These are phyloP conservation scores for Caryopteris hybrid DNA, from an alignment of 305 asterid species.

Conservation along the genomic window DNA sequence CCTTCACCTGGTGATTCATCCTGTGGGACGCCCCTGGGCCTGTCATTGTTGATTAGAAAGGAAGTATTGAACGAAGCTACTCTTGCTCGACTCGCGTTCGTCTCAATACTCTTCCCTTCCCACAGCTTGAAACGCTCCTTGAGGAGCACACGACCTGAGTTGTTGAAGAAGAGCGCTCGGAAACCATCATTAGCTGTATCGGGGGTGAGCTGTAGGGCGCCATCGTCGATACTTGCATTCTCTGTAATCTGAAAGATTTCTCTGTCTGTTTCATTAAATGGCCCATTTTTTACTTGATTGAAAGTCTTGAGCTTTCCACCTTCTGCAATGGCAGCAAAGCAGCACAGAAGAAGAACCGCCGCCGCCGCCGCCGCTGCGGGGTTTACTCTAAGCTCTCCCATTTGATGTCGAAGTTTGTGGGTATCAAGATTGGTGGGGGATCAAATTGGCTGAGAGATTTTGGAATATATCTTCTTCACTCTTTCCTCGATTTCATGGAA, in stretches of 20 bases:
- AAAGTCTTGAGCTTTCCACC: slow-evolving; percentile 25
- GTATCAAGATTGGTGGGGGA: not conserved
- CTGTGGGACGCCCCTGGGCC: not conserved
- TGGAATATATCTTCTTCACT: not conserved
- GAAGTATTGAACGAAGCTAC: slow-evolving; percentile 81
- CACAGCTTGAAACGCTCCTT: slow-evolving; percentile 48
- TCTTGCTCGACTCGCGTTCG: not conserved
- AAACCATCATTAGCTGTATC: slow-evolving; percentile 29
- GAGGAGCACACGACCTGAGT: slow-evolving; percentile 51
- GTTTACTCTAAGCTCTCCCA: slow-evolving; percentile 30
- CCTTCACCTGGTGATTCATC: slow-evolving; percentile 61
- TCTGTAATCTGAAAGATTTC: not conserved
- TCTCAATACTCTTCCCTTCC: slow-evolving; percentile 24
- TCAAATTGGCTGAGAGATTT: not conserved
- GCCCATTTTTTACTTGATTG: not conserved
- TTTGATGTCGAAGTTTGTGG: slow-evolving; percentile 22
- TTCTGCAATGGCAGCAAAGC: slow-evolving; percentile 19
- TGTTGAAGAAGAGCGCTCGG: not conserved
- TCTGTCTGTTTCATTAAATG: slow-evolving; percentile 24
- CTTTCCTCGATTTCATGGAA: not conserved
- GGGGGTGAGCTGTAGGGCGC: slow-evolving; percentile 73
- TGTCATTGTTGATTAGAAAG: slow-evolving; percentile 53
- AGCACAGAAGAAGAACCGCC: slow-evolving; percentile 23
- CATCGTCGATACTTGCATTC: slow-evolving; percentile 35
- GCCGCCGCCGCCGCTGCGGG: slow-evolving; percentile 10